A percentile compares a stretch with the other conserved stretches of the same genome.
Conservation (phyloP, 2,329 filamentous ascomycete genomes). For the Alternaria alternata region DNA sequence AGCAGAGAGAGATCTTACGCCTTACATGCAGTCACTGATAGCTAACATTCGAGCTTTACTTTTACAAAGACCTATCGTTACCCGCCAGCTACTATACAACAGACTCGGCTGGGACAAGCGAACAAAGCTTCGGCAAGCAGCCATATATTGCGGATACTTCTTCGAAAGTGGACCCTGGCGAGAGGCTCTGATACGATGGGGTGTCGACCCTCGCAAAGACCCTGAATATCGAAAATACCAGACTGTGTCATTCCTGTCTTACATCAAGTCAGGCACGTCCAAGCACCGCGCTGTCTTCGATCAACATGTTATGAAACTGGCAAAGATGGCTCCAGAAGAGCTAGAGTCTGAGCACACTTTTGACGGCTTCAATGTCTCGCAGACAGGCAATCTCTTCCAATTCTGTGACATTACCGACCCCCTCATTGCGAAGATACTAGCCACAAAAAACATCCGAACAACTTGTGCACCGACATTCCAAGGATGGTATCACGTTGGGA, state of each 20-base stretch:
- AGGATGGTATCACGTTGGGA: constrained; percentile 86
- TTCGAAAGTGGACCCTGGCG: constrained; percentile 93
- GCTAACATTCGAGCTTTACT: constrained; percentile 71
- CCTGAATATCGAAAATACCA: constrained; percentile 84
- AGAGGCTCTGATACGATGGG: constrained; percentile 84
- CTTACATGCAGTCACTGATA: constrained; percentile 70
- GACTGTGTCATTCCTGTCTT: constrained; percentile 64
- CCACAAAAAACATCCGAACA: constrained; percentile 61
- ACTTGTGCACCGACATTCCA: constrained; percentile 61
- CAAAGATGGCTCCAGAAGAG: constrained; percentile 31
- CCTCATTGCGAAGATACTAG: constrained; percentile 71
- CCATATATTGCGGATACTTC: constrained; percentile 88
- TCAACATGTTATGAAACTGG: constrained; percentile 35
- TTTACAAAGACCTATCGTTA: constrained; percentile 81
- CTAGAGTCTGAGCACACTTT: constrained; percentile 71
- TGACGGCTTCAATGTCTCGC: constrained; percentile 76
- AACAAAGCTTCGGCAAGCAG: constrained; percentile 72
- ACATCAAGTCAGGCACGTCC: constrained; percentile 41
- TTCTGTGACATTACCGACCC: constrained; percentile 91
- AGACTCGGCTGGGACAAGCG: constrained; percentile 65
- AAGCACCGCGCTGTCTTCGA: constrained; percentile 39
- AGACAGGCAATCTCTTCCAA: constrained; percentile 92
- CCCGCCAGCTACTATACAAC: constrained; percentile 81
- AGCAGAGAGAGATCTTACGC: constrained; percentile 59
- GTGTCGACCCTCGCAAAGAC: constrained; percentile 82